Evolutionary conservation across 228 moss, liverwort and hornwort genomes (phyloP), one percentile per base, ranked within the genome.

Genomic region (Sphagnum magellanicum): DNA sequence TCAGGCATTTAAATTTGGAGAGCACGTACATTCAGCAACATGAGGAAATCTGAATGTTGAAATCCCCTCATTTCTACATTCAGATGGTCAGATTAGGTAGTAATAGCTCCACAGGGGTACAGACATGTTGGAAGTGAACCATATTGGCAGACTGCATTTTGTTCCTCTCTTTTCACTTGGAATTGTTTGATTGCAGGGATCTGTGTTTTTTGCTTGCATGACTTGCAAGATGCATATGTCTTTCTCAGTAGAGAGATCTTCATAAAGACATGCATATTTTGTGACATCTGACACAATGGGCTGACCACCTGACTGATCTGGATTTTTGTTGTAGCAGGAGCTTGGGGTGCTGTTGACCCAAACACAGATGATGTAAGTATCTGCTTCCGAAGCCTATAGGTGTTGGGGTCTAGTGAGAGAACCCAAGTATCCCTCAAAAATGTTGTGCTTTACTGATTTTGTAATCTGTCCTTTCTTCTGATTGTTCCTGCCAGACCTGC

Each of bases 311-410:
- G 50, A 55, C 55, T 11, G 16, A 8, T 57, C 49, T 53, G 17
- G 16, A 11, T 7, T 51, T 49, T 16, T 79, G 61, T 72, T 74
- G 72, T 60, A 66, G 50, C 69, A 14, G 72, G 69, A 67, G 68
- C 69, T 72, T 67, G 59, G 8, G 48, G 48, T 14, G 14, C 63
- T 66, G 68, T 57, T 59, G 70, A 75, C 17, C 55, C 69, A n/a
- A 48, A 47, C 70, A 69, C 47, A 6, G 51, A 72, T 51, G 75
- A 75, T 68, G 75, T 65, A 65, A 65, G 8, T 5, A 65, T 11
- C n/a, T 32, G 32, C 9, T 12, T n/a, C 32, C 64, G 3, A 32
- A 32, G 32, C 32, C 32, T 32, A 32, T 32, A 32, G 32, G 32
- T 32, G 32, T 32, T 32, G 32, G 32, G 32, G 32, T 32, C 32